phyloP scores from a whole-genome alignment of 1,284 basidiomycete genomes.

The Porogramme epimiltina region DNA sequence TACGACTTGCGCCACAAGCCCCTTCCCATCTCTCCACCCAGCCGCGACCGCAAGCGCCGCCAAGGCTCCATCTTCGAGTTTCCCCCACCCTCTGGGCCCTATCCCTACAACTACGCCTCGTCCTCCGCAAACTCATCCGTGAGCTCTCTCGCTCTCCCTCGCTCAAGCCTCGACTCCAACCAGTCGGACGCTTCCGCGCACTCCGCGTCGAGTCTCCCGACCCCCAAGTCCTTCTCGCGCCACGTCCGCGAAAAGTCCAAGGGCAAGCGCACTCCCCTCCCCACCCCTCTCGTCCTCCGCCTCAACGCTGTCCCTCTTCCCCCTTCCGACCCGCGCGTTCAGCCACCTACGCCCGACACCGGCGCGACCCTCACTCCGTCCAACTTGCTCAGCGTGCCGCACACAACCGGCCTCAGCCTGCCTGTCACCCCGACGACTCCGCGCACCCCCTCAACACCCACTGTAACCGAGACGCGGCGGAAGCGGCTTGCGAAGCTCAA shows the following conservation, averaged over 20 bases:
- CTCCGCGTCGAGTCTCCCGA: conserved; percentile 15
- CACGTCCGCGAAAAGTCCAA: conserved; percentile 21
- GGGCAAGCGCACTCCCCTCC: conserved; percentile 19
- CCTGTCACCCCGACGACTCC: conserved; percentile 21
- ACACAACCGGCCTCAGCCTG: conserved; percentile 1
- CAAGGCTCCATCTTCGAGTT: conserved; percentile 38
- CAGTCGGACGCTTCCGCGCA: conserved; percentile 7
- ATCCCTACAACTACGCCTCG: conserved; percentile 23
- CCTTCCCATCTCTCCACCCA: conserved; percentile 1
- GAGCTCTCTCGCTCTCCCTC: conserved; percentile 28
- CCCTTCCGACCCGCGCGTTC: conserved; percentile 17
- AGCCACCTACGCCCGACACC: conserved; percentile 17
- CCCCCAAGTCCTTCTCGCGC: conserved; percentile 14
- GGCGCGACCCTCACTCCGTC: conserved; percentile 13
- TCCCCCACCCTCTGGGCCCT: conserved; percentile 15
- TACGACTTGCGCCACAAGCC: neutral
- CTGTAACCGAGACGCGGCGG: conserved; percentile 30
- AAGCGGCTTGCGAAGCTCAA: conserved; percentile 51
- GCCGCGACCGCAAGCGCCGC: conserved; percentile 20
- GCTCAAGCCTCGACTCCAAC: conserved; percentile 24
- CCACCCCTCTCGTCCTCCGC: conserved; percentile 33
- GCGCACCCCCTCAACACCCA: conserved; percentile 25
- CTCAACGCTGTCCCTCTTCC: conserved; percentile 30
- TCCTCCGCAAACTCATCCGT: conserved; percentile 35
- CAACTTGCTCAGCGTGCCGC: neutral